phyloP scores from a whole-genome alignment of 1,284 basidiomycete genomes.

The Leccinum subfulvum region DNA sequence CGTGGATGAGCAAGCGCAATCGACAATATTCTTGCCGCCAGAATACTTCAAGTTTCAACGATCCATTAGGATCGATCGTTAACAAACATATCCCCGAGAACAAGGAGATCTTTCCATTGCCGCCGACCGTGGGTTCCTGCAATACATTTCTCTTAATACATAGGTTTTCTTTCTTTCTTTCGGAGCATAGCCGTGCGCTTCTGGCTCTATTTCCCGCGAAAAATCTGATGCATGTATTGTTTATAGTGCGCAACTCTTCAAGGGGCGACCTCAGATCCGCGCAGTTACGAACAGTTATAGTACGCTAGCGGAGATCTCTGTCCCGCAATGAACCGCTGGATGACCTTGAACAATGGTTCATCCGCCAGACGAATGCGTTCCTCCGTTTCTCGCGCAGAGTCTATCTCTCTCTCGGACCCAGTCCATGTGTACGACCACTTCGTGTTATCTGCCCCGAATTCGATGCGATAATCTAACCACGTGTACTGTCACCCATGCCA shows the following conservation, averaged over 20 bases:
- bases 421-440: background rate
- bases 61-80: background rate
- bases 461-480: background rate
- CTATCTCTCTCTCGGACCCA: background rate
- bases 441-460: background rate
- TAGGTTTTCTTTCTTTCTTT: background rate
- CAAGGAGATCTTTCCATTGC: background rate
- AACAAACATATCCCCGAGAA: background rate
- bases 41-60: background rate
- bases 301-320: background rate
- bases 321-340: background rate
- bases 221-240: background rate
- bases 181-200: background rate
- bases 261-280: background rate
- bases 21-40: background rate
- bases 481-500: background rate
- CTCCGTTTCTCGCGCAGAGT: background rate
- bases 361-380: background rate
- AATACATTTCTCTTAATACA: background rate
- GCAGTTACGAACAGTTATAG: background rate
- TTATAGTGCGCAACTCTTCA: background rate
- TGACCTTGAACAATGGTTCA: background rate
- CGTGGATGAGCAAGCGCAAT: background rate
- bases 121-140: background rate
- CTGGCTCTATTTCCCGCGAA: background rate